Evolutionary conservation across 495 filamentous ascomycete genomes (phyloP), one percentile per base, ranked within the genome.

Genomic region (Pyrenopolyporus hunteri): DNA sequence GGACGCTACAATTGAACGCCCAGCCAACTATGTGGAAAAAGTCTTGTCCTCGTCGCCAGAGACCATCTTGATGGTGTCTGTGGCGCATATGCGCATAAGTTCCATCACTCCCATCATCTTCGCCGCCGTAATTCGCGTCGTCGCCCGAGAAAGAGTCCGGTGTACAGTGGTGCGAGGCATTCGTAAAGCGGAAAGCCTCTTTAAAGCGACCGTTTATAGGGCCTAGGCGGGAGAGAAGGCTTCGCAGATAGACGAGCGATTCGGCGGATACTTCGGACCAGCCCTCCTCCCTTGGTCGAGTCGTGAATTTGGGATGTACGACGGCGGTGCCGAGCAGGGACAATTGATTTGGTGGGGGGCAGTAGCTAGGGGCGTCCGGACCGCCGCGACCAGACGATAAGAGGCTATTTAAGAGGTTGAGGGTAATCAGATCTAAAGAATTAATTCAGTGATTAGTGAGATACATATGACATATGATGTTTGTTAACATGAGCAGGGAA

Each of bases 11-110:
- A 63, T 92, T 93, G 71, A 97, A 96, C 0, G 89, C 87, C 94
- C 94, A 98, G 3, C 94, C 94, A 0, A 93, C 85, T 0, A 89
- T 82, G 33, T 88, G 83, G 91, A 95, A 98, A 59, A 98, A 93
- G 67, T 96, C 90, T 20, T 88, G 85, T 0, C 87, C 90, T 14
- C 83, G 80, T 11, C 75, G 72, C 84, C 89, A 96, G 4, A 97
- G 43, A 2, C 89, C 84, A 7, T 84, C 83, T n/a, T 79, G 74
- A 17, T 83, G 81, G 22, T 67, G 46, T 29, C 43, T 50, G 6
- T 56, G 66, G 1, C 84, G 87, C 22, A 93, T 73, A 0, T 82
- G 78, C 11, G 81, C 73, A 17, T 79, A 65, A 6, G 83, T 75
- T 23, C 76, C 79, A 9, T 77, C 80, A 3, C 72, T 68, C 51